phyloP scores from a whole-genome alignment of 2,329 filamentous ascomycete genomes.

The Penicillium nordicum region DNA sequence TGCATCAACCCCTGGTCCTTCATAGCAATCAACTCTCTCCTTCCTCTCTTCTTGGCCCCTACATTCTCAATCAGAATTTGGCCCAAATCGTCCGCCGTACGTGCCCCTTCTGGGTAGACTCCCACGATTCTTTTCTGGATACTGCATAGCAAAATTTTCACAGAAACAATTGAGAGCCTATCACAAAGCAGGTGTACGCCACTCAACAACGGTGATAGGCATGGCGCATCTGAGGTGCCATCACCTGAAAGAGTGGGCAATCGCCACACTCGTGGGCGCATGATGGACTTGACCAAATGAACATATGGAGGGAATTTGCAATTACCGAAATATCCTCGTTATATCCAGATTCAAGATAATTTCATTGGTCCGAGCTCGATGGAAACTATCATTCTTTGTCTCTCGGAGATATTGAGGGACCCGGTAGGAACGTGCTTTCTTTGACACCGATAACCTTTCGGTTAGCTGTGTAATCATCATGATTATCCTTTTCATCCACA shows the following conservation, averaged over 20 bases:
- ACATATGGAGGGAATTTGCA: background rate
- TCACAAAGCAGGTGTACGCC: background rate
- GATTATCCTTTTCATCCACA: rapidly evolving
- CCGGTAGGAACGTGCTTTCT: background rate
- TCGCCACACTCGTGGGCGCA: background rate
- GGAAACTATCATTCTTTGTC: background rate
- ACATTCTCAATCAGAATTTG: too few species aligned
- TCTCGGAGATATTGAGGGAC: background rate
- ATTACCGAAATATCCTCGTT: background rate
- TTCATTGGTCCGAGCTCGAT: background rate
- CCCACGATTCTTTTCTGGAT: too few species aligned
- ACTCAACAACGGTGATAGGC: background rate
- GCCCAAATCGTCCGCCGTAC: too few species aligned
- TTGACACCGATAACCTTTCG: background rate
- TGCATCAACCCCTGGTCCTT: too few species aligned
- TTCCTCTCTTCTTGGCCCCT: too few species aligned
- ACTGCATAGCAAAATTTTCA: too few species aligned
- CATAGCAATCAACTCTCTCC: too few species aligned
- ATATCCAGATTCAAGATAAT: background rate
- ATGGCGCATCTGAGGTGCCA: background rate
- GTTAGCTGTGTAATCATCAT: background rate
- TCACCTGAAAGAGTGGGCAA: background rate
- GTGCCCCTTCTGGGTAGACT: too few species aligned
- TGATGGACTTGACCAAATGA: background rate
- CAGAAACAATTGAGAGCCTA: too few species aligned